Evolutionary conservation across 139 green algal species (phyloP).

Genomic region (Chlorella ohadii): DNA sequence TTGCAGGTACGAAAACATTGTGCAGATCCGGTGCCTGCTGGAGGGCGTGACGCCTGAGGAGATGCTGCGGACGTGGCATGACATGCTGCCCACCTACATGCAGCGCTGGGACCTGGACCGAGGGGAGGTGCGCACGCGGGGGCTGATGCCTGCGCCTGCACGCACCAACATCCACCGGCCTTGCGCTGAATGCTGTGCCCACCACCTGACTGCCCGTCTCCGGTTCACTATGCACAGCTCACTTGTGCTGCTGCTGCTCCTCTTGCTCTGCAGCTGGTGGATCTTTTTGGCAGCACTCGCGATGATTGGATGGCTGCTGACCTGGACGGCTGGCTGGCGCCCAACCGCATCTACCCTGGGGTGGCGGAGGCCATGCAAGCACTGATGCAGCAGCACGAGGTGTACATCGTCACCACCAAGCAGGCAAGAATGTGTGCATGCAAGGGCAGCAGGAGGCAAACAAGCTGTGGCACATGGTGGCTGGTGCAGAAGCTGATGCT

Average conservation of each 20-base stretch:
- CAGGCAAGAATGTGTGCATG: constrained; percentile 58
- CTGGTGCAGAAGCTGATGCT: too few species aligned
- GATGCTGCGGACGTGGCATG: constrained; percentile 84
- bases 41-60: constrained; percentile 79
- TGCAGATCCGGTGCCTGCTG: constrained; percentile 90
- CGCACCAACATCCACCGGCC: too few species aligned
- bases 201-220: too few species aligned
- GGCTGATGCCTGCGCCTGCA: too few species aligned
- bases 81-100: constrained; percentile 79
- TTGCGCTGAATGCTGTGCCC: too few species aligned
- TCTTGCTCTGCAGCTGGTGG: constrained; percentile 73
- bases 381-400: constrained; percentile 64
- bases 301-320: constrained; percentile 96
- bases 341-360: constrained; percentile 94
- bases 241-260: background rate
- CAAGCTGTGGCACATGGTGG: too few species aligned
- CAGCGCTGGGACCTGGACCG: constrained; percentile 77
- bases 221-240: too few species aligned
- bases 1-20: constrained; percentile 95
- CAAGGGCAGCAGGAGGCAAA: too few species aligned
- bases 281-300: constrained; percentile 89
- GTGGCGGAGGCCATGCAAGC: constrained; percentile 73
- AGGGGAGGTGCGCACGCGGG: constrained; percentile 63
- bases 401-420: constrained; percentile 99
- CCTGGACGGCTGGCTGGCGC: constrained; percentile 89